These are phyloP conservation scores for Neurospora crassa DNA, from an alignment of 2,329 filamentous ascomycete species.

Conservation along the genomic window DNA sequence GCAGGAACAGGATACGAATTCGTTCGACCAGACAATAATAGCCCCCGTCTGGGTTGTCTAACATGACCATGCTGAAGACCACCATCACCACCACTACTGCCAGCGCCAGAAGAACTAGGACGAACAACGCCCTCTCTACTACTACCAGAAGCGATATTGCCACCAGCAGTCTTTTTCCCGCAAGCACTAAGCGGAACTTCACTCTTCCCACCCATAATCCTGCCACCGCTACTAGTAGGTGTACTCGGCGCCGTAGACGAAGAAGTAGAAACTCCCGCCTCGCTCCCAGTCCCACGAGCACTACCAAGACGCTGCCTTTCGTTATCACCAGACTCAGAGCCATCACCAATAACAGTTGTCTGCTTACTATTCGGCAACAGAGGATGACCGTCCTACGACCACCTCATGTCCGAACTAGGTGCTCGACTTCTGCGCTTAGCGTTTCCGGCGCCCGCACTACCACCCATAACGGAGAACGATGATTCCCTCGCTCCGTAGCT, in stretches of 20 bases:
- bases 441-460: conserved; percentile 3
- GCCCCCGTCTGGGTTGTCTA: not conserved
- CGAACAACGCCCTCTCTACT: not conserved
- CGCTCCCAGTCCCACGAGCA: not conserved
- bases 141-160: not conserved
- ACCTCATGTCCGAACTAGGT: conserved; percentile 17
- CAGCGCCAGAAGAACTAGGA: not conserved
- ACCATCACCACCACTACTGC: not conserved
- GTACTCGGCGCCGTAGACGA: not conserved
- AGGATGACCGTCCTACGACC: conserved; percentile 14
- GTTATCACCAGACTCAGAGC: not conserved
- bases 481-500: conserved; percentile 2
- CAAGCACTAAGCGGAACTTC: not conserved
- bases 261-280: not conserved
- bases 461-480: not conserved
- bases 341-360: not conserved
- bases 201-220: not conserved
- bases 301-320: not conserved
- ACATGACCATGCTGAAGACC: not conserved
- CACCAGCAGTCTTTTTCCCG: not conserved
- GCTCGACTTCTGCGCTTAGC: conserved; percentile 14
- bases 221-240: not conserved
- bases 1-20: not conserved
- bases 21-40: not conserved
- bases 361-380: not conserved